Base-by-base conservation (phyloP, 805 yeast species). In the Starmerella roubikii region DNA sequence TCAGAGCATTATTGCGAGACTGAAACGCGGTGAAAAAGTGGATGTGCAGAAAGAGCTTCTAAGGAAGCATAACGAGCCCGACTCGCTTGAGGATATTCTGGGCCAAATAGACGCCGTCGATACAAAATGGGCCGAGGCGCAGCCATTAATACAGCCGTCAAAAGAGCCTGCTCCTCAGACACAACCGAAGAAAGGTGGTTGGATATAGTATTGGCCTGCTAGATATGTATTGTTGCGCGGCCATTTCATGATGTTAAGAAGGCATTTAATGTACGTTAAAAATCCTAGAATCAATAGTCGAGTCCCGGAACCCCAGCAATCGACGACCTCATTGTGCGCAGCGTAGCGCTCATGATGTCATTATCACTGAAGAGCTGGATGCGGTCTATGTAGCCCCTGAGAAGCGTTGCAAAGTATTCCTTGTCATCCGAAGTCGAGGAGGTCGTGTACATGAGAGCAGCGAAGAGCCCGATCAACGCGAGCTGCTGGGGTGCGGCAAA, bases 391-490 rank as follows among this genome's bases (percentile, higher is more conserved):
- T 81, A 86, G 48, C 78, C 79, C 51, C 72, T 72, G 22, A 86
- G 68, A 46, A 77, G 77, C 45, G 75, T 80, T 50, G 73, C 69
- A 58, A 72, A 83, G 34, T 69, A 64, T 30, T 63, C 64, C 0
- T 78, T 69, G 52, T 84, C 94, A 39, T 76, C 82, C 2, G 48
- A 42, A 13, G 51, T 46, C 16, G 39, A 39, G 1, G 91, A 64
- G 0, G 94, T 79, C 13, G 78, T 76, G 50, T 70, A 81, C 39
- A 86, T 60, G 11, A 86, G 63, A 0, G 93, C 77, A 0, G 94
- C 94, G 66, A 86, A 86, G 0, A 88, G 73, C 2, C 94, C 95
- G 29, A 85, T 82, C 27, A 82, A 59, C 6, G 93, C 74, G 46
- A 86, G 73, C 52, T 82, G 83, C 12, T 79, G 68, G 0, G 91